phyloP scores from a whole-genome alignment of 768 basidiomycete species.

The Suillus alpinus region DNA sequence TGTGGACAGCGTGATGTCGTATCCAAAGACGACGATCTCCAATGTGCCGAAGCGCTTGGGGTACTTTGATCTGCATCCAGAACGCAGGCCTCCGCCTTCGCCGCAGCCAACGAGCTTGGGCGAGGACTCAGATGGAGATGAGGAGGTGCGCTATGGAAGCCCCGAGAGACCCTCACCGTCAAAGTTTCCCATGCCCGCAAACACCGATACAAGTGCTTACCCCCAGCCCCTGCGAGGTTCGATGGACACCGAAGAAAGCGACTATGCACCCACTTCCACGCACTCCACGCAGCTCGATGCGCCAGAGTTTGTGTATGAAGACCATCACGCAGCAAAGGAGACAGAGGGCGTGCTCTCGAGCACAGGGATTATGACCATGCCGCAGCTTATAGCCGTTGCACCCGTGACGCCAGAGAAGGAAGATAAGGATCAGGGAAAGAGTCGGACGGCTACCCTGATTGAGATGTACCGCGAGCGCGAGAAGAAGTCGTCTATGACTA shows the following conservation, averaged over 20 bases:
- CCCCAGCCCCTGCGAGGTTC: slow-evolving; percentile 29
- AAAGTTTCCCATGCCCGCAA: slow-evolving; percentile 2
- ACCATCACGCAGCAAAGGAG: slow-evolving; percentile 17
- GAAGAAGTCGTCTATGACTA: slow-evolving; percentile 33
- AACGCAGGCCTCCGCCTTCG: slow-evolving; percentile 45
- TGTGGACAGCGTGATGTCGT: slow-evolving; percentile 39
- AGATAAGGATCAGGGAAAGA: slow-evolving; percentile 30
- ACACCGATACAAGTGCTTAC: not conserved
- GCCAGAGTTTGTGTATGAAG: slow-evolving; percentile 25
- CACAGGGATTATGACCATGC: slow-evolving; percentile 30
- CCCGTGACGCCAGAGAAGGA: slow-evolving; percentile 18
- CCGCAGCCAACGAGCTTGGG: slow-evolving; percentile 17
- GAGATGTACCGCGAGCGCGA: slow-evolving; percentile 82
- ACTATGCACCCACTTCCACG: slow-evolving; percentile 30
- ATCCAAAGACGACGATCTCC: slow-evolving; percentile 18
- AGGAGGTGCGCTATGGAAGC: slow-evolving; percentile 30
- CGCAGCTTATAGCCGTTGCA: slow-evolving; percentile 8
- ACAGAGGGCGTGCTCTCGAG: slow-evolving; percentile 23
- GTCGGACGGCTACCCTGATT: slow-evolving; percentile 76
- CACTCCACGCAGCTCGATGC: slow-evolving; percentile 25
- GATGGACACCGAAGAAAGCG: slow-evolving; percentile 31
- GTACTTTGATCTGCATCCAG: slow-evolving; percentile 81
- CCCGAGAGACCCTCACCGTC: slow-evolving; percentile 15
- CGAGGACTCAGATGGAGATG: slow-evolving; percentile 34
- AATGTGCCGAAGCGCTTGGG: slow-evolving; percentile 41